phyloP scores from a whole-genome alignment of 1,284 basidiomycete species.

The Austropuccinia psidii region DNA sequence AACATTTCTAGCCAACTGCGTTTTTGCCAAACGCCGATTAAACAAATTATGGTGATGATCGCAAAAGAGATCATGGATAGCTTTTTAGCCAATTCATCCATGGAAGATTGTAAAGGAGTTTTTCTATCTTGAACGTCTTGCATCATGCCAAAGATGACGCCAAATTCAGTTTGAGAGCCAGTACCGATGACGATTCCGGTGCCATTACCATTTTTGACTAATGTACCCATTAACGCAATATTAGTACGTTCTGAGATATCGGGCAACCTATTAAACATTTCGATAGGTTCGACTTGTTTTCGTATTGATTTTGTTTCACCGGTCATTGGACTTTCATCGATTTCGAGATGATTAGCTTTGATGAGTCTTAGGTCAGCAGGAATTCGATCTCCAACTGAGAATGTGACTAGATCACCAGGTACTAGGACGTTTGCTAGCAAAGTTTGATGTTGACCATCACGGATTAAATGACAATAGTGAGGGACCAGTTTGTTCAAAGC shows the following conservation, averaged over 20 bases:
- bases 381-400: slow-evolving; percentile 79
- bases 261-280: slow-evolving; percentile 54
- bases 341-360: slow-evolving; percentile 70
- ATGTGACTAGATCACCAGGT: slow-evolving; percentile 84
- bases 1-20: slow-evolving; percentile 98
- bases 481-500: slow-evolving; percentile 93
- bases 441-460: slow-evolving; percentile 66
- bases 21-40: slow-evolving; percentile 78
- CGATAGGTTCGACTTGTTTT: slow-evolving; percentile 61
- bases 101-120: slow-evolving; percentile 83
- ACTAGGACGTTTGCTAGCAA: slow-evolving; percentile 88
- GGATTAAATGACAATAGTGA: slow-evolving; percentile 84
- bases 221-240: slow-evolving; percentile 92
- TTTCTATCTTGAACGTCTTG: slow-evolving; percentile 92
- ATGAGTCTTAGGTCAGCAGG: slow-evolving; percentile 85
- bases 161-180: slow-evolving; percentile 83
- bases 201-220: slow-evolving; percentile 84
- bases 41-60: slow-evolving; percentile 83
- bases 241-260: slow-evolving; percentile 78
- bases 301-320: slow-evolving; percentile 78
- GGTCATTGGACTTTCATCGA: slow-evolving; percentile 90
- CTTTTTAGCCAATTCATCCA: slow-evolving; percentile 94
- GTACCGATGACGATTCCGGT: slow-evolving; percentile 83
- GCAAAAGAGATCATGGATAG: slow-evolving; percentile 82
- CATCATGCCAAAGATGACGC: slow-evolving; percentile 96